Evolutionary conservation across 2,329 filamentous ascomycete species (phyloP).

Genomic region (Fusarium citri): DNA sequence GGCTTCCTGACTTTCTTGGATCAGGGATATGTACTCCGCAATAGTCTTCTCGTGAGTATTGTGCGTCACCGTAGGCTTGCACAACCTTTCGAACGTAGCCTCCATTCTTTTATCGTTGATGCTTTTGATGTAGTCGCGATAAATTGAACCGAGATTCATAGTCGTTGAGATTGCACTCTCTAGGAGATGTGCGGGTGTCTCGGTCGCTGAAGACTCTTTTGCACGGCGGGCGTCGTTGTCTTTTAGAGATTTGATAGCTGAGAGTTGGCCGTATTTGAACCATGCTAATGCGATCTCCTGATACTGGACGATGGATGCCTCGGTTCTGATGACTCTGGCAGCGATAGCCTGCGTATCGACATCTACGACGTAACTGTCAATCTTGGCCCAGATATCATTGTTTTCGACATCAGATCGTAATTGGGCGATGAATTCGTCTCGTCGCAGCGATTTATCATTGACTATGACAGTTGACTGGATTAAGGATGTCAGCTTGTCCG

Average conservation of each 20-base stretch:
- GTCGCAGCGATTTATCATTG: not conserved
- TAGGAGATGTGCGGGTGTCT: not conserved
- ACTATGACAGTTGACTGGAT: not conserved
- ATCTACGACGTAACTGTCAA: conserved; percentile 23
- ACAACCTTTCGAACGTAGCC: not conserved
- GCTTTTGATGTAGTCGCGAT: conserved; percentile 17
- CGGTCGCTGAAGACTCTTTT: not conserved
- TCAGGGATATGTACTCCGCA: conserved; percentile 18
- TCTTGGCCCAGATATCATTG: rapidly evolving
- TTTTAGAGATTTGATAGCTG: not conserved
- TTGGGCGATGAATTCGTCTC: not conserved
- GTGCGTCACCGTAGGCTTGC: not conserved
- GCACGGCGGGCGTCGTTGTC: not conserved
- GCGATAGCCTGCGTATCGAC: conserved; percentile 8
- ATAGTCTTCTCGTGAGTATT: conserved; percentile 7
- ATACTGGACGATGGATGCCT: not conserved
- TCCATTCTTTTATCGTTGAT: conserved; percentile 31
- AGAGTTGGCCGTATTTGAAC: conserved; percentile 14
- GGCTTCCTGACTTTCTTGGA: conserved; percentile 13
- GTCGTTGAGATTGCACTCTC: not conserved
- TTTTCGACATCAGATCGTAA: rapidly evolving
- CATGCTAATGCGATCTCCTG: conserved; percentile 21
- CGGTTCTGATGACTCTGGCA: not conserved
- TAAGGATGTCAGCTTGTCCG: not conserved
- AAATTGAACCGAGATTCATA: not conserved